A percentile compares a stretch with the other conserved stretches of the same genome.
phyloP scores from a whole-genome alignment of 208 protist species.

The Blastocrithidia nonstop region DNA sequence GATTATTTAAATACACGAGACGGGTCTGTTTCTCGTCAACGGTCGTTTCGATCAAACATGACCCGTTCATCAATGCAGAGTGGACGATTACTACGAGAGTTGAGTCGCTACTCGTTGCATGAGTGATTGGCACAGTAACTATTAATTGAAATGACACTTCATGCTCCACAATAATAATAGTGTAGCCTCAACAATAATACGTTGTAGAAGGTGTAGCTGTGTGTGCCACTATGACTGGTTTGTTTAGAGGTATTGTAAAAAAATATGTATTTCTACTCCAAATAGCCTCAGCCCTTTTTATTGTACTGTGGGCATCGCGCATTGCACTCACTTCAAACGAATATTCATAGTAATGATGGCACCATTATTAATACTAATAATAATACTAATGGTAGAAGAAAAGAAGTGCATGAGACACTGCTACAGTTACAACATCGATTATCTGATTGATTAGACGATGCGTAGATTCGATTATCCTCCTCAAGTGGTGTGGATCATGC shows the following conservation, averaged over 20 bases:
- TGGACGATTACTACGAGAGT: conserved; percentile 56
- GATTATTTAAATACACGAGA: neutral
- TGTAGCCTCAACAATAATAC: too few relatives aligned
- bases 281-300: conserved; percentile 51
- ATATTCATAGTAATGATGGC: too few relatives aligned
- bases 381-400: too few relatives aligned
- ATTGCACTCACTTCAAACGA: conserved; percentile 3
- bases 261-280: conserved; percentile 78
- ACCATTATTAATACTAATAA: too few relatives aligned
- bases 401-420: too few relatives aligned
- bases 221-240: too few relatives aligned
- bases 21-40: neutral
- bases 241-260: conserved; percentile 62
- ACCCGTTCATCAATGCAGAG: conserved; percentile 57
- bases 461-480: too few relatives aligned
- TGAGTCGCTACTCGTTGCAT: conserved; percentile 74
- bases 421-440: too few relatives aligned
- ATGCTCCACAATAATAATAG: too few relatives aligned
- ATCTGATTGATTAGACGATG: too few relatives aligned
- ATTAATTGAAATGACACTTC: conserved; percentile 37
- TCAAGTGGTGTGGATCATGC: too few relatives aligned
- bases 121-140: conserved; percentile 58
- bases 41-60: conserved; percentile 14
- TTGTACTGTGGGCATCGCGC: conserved; percentile 19
- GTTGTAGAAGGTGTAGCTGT: conserved; percentile 13